A percentile compares a stretch with the other conserved stretches of the same genome.
These are phyloP conservation scores for Extremus antarcticus DNA, from an alignment of 495 filamentous ascomycete genomes.

Conservation along the genomic window DNA sequence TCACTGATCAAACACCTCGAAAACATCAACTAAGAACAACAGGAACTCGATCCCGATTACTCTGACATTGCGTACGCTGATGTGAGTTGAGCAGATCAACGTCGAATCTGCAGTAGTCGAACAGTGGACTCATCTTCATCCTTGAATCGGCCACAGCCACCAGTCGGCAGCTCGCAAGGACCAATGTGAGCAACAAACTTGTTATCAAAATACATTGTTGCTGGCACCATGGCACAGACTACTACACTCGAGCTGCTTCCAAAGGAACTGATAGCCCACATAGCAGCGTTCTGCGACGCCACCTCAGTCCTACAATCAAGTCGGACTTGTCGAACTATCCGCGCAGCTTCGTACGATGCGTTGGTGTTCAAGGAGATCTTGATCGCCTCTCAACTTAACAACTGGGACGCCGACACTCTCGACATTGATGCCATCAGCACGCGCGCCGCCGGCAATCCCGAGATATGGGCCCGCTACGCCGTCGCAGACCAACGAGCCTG, in stretches of 20 bases:
- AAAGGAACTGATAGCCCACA: not conserved
- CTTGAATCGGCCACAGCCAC: no score
- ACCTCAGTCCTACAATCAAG: not conserved
- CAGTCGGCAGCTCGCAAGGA: no score
- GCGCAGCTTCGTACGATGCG: not conserved
- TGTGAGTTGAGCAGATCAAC: no score
- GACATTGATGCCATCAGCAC: not conserved
- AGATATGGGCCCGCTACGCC: not conserved
- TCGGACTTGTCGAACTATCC: not conserved
- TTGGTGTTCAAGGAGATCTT: not conserved
- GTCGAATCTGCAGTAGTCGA: no score
- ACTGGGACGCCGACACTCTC: not conserved
- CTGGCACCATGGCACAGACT: not conserved
- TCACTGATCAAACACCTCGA: no score
- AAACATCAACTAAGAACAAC: no score
- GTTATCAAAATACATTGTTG: not conserved
- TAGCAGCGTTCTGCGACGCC: not conserved
- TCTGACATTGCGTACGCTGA: no score
- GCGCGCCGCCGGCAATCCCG: not conserved
- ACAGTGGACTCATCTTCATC: no score
- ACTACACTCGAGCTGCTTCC: not conserved
- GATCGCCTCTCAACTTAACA: not conserved
- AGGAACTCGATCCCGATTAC: not conserved
- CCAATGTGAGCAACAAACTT: no score
- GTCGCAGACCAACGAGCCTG: not conserved